Percentiles rank a stretch among this genome's conserved stretches.
Evolutionary conservation across 139 green algal genomes (phyloP).

Genomic region (Gonium pectorale): DNA sequence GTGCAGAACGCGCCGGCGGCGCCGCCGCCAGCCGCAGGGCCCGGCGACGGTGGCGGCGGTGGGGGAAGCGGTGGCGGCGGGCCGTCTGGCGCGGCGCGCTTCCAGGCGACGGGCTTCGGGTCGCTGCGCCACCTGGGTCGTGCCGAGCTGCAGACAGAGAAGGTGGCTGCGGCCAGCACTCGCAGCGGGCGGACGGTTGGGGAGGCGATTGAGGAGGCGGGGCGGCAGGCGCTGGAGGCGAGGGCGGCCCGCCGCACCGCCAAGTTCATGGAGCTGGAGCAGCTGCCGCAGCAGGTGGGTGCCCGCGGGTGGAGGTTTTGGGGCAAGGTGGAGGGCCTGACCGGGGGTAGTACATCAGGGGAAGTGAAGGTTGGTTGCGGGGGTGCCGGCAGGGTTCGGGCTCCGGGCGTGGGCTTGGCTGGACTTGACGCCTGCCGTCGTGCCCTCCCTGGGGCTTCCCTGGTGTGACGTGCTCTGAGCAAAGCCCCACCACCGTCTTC

Average conservation of each 20-base stretch:
- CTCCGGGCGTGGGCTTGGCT: too few species aligned
- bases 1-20: constrained; percentile 48
- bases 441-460: too few species aligned
- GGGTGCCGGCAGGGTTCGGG: too few species aligned
- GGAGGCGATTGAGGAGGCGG: constrained; percentile 59
- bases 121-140: constrained; percentile 27
- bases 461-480: too few species aligned
- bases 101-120: background rate
- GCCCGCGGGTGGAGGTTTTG: background rate
- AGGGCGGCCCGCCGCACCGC: constrained; percentile 14
- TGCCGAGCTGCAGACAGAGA: background rate
- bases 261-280: constrained; percentile 62
- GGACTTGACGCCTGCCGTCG: too few species aligned
- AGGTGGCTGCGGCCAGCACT: background rate
- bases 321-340: too few species aligned
- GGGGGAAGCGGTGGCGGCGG: background rate
- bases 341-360: too few species aligned
- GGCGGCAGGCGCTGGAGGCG: constrained; percentile 45
- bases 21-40: background rate
- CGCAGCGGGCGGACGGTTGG: constrained; percentile 45
- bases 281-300: constrained; percentile 65
- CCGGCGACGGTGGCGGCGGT: background rate
- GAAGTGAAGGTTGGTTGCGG: too few species aligned
- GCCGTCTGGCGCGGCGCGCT: background rate
- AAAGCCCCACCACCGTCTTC: too few species aligned